phyloP scores from a whole-genome alignment of 345 rosid species.

The Raphanus raphanistrum region DNA sequence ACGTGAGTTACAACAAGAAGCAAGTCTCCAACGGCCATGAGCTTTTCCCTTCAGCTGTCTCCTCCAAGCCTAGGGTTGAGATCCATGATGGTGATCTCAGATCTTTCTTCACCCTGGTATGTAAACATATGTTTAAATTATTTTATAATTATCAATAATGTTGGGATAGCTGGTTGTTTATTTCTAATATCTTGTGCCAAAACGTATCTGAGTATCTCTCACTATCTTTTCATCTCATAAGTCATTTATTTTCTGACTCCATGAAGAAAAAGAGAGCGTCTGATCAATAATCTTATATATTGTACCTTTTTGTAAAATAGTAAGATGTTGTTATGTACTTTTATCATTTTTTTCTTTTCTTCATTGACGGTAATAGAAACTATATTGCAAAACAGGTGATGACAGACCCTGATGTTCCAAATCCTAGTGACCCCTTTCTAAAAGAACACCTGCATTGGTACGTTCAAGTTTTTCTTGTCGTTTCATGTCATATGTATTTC shows the following conservation, averaged over 20 bases:
- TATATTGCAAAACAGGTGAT: slow-evolving; percentile 48
- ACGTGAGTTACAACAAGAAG: slow-evolving; percentile 48
- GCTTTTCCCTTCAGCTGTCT: slow-evolving; percentile 47
- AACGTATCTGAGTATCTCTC: slow-evolving; percentile 4
- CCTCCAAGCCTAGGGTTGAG: slow-evolving; percentile 52
- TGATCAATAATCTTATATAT: background rate
- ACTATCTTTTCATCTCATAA: background rate
- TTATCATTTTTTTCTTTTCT: background rate
- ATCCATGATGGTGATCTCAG: slow-evolving; percentile 57
- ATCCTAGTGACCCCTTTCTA: slow-evolving; percentile 67
- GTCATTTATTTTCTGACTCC: slow-evolving; percentile 2
- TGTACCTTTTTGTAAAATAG: background rate
- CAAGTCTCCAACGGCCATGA: slow-evolving; percentile 55
- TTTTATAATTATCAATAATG: background rate
- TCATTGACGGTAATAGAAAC: slow-evolving; percentile 3
- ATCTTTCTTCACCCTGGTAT: slow-evolving; percentile 66
- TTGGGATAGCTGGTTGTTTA: background rate
- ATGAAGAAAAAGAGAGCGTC: background rate
- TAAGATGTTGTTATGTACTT: background rate
- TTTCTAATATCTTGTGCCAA: background rate
- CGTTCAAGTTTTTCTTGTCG: background rate
- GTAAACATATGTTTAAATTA: background rate
- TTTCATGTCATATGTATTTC: background rate
- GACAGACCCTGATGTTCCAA: slow-evolving; percentile 74
- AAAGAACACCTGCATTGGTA: slow-evolving; percentile 73